A percentile compares a stretch with the other conserved stretches of the same genome.
phyloP scores from a whole-genome alignment of 2,329 filamentous ascomycete genomes.

The Diaporthe sp. region DNA sequence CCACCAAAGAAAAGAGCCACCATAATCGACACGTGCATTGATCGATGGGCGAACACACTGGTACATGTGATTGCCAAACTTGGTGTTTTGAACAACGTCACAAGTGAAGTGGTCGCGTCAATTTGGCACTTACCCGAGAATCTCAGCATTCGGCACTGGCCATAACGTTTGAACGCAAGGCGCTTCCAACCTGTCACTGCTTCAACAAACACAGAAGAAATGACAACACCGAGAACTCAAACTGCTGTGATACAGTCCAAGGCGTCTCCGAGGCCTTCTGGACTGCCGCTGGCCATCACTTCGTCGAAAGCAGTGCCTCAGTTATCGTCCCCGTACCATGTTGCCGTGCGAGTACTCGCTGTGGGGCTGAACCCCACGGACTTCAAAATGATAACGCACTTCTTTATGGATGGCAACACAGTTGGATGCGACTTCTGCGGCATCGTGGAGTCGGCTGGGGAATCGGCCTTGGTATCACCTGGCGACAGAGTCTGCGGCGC shows the following conservation, averaged over 20 bases:
- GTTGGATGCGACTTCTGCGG: constrained; percentile 49
- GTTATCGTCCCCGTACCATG: constrained; percentile 1
- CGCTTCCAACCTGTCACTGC: background rate
- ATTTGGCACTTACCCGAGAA: background rate
- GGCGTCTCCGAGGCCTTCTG: background rate
- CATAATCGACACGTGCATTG: background rate
- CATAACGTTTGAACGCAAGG: background rate
- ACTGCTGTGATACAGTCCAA: constrained; percentile 15
- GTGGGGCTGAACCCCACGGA: constrained; percentile 49
- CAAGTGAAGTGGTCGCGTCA: background rate
- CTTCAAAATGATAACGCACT: constrained; percentile 46
- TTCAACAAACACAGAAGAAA: background rate
- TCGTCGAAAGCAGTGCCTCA: constrained; percentile 5
- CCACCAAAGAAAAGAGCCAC: too few species aligned
- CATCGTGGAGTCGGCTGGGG: constrained; percentile 43
- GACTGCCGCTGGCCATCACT: constrained; percentile 16
- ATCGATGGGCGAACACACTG: too few species aligned
- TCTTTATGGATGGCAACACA: constrained; percentile 43
- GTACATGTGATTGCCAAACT: background rate
- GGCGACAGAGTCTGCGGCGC: constrained; percentile 44
- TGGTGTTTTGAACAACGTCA: background rate
- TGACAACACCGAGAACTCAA: constrained; percentile 5
- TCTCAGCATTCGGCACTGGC: too few species aligned
- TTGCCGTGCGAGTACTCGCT: constrained; percentile 43
- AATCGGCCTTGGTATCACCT: background rate